Evolutionary conservation across 306 rosid genomes (phyloP).

Genomic region (Parietaria judaica): DNA sequence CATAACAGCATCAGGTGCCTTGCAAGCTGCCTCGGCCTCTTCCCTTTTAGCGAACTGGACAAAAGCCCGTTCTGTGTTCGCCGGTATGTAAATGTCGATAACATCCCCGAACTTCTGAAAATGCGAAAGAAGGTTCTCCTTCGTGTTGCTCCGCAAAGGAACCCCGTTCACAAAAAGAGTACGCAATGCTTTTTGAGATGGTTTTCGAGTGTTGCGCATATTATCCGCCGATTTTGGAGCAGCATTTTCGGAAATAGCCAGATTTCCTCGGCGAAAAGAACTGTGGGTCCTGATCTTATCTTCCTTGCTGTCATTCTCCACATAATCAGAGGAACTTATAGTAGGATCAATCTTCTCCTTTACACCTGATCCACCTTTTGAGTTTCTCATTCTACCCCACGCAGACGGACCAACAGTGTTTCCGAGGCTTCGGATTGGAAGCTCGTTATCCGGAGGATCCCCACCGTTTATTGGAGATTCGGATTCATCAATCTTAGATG

Average conservation of each 20-base stretch:
- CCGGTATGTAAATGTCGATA: conserved; percentile 78
- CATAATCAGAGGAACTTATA: conserved; percentile 38
- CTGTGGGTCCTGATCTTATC: conserved; percentile 41
- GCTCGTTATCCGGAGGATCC: conserved; percentile 51
- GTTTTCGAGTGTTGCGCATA: conserved; percentile 46
- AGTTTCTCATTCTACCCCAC: conserved; percentile 83
- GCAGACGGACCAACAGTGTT: conserved; percentile 52
- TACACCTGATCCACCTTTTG: conserved; percentile 53
- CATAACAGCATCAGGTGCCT: conserved; percentile 96
- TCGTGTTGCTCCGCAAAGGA: conserved; percentile 70
- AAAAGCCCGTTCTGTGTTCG: conserved; percentile 80
- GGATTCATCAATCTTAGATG: conserved; percentile 65
- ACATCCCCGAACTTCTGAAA: conserved; percentile 87
- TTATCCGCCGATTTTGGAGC: conserved; percentile 40
- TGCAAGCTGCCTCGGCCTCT: conserved; percentile 97
- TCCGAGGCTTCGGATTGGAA: conserved; percentile 37
- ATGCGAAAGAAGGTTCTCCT: conserved; percentile 80
- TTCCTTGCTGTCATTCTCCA: conserved; percentile 55
- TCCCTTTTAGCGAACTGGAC: conserved; percentile 94
- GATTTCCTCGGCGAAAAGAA: conserved; percentile 54
- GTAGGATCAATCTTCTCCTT: conserved; percentile 52
- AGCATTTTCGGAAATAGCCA: conserved; percentile 41
- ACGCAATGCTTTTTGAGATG: conserved; percentile 80
- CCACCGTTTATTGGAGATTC: conserved; percentile 44
- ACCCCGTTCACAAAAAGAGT: conserved; percentile 87